Evolutionary conservation across 2,329 filamentous ascomycete genomes (phyloP).

Genomic region (Penicillium sp.): DNA sequence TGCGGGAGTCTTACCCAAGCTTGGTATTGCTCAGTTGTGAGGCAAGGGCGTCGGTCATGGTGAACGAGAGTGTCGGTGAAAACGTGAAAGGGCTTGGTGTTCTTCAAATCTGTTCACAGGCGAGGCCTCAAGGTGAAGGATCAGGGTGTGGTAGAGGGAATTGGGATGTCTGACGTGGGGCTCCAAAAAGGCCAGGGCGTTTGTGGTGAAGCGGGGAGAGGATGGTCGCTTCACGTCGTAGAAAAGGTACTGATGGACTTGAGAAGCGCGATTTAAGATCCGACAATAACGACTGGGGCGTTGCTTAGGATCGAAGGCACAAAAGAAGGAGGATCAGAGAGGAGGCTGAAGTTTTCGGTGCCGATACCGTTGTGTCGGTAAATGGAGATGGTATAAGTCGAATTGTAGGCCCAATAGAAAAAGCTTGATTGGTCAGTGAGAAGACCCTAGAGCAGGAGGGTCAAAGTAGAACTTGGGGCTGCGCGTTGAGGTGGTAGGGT

Average conservation of each 20-base stretch:
- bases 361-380: no score
- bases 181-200: background rate
- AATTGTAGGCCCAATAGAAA: no score
- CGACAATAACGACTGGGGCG: no score
- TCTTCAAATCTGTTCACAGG: background rate
- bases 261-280: no score
- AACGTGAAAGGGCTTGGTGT: background rate
- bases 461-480: conserved; percentile 2
- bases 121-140: background rate
- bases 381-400: no score
- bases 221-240: conserved; percentile 2
- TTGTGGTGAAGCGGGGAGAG: background rate
- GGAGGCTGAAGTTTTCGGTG: no score
- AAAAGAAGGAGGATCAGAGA: no score
- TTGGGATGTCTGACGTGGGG: no score
- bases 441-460: background rate
- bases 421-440: background rate
- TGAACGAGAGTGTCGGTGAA: conserved; percentile 17
- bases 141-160: background rate
- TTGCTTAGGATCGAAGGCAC: no score
- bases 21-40: conserved; percentile 43
- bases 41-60: conserved; percentile 43
- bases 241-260: background rate
- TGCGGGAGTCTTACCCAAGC: conserved; percentile 33
- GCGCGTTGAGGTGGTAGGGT: conserved; percentile 11